Conservation (phyloP, 495 filamentous ascomycete species). For the Usnea hakonensis region DNA sequence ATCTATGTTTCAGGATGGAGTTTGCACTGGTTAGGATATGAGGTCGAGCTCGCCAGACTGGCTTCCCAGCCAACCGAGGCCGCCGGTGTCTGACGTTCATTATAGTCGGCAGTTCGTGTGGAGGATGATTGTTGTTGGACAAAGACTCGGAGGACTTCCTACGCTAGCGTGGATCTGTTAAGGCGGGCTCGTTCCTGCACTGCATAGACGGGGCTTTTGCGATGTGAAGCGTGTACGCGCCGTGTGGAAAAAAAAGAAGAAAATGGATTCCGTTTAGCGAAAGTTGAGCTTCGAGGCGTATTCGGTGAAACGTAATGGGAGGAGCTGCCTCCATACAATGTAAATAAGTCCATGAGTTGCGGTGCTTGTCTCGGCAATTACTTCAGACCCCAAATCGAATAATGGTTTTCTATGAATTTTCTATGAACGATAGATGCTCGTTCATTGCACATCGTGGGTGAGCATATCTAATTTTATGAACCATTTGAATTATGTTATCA, state of each 20-base stretch:
- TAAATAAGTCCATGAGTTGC: slow-evolving; percentile 3
- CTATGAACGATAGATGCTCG: not conserved
- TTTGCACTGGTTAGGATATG: not conserved
- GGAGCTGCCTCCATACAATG: slow-evolving; percentile 3
- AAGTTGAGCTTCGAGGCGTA: not conserved
- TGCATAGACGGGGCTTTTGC: not conserved
- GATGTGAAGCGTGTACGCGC: not conserved
- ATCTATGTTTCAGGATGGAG: not conserved
- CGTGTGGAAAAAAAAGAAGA: not conserved
- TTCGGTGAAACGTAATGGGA: not conserved
- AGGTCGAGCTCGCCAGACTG: not conserved
- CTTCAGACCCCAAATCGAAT: not conserved
- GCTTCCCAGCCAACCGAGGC: not conserved
- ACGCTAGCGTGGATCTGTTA: not conserved
- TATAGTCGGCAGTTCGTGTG: not conserved
- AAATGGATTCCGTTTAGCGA: not conserved
- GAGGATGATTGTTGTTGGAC: slow-evolving; percentile 1
- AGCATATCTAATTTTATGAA: not conserved
- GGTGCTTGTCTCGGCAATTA: not conserved
- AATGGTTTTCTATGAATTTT: not conserved
- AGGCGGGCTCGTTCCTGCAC: not conserved
- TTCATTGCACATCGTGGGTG: not conserved
- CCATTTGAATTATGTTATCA: slow-evolving; percentile 24
- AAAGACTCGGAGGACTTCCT: not conserved
- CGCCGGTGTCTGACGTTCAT: not conserved